phyloP scores from a whole-genome alignment of 306 rosid species.

The Cucurbita maxima region DNA sequence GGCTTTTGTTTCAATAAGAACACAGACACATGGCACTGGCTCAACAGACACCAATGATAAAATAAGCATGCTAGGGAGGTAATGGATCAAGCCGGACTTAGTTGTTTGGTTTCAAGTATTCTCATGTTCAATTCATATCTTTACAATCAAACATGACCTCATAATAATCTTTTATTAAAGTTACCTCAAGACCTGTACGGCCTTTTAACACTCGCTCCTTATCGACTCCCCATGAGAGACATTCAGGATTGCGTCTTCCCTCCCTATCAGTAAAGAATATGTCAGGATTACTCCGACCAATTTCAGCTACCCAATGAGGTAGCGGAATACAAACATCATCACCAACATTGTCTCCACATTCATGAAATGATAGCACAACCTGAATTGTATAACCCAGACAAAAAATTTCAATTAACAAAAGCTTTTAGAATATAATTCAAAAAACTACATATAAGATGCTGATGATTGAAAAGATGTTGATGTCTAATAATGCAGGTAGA shows the following conservation, averaged over 20 bases:
- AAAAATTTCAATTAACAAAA: neutral
- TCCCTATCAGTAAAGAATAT: constrained; percentile 90
- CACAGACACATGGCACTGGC: neutral
- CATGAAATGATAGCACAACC: constrained; percentile 94
- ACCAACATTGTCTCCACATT: constrained; percentile 95
- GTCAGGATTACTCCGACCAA: constrained; percentile 90
- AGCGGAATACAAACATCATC: constrained; percentile 92
- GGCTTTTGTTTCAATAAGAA: neutral
- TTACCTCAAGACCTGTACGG: constrained; percentile 94
- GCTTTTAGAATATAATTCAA: neutral
- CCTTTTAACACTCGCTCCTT: constrained; percentile 93
- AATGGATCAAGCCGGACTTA: neutral
- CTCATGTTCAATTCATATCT: neutral
- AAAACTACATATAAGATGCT: neutral
- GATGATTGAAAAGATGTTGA: neutral
- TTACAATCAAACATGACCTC: neutral
- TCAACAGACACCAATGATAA: neutral
- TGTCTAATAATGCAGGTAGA: neutral
- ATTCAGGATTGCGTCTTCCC: constrained; percentile 94
- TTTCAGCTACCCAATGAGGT: constrained; percentile 98
- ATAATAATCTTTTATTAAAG: neutral
- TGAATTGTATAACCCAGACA: constrained; percentile 13
- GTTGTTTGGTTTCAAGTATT: neutral
- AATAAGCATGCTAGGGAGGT: neutral
- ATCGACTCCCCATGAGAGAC: constrained; percentile 96